Conservation (phyloP, 306 rosid genomes). For the Rubus idaeus region DNA sequence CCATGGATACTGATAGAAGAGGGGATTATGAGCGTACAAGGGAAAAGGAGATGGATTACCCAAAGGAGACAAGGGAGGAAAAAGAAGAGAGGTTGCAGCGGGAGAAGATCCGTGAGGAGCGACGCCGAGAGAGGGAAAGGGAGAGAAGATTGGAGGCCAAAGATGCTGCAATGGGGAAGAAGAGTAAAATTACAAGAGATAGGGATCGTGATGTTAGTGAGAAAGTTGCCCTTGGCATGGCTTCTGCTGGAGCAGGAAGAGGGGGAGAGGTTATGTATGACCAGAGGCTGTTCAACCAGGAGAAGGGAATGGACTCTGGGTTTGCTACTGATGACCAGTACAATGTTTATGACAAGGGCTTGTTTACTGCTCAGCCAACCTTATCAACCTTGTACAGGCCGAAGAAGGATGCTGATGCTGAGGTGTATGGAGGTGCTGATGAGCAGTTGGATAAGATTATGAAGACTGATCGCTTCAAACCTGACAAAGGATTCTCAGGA, state of each 20-base stretch:
- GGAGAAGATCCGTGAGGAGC: slow-evolving; percentile 86
- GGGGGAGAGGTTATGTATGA: slow-evolving; percentile 89
- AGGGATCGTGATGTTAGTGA: slow-evolving; percentile 93
- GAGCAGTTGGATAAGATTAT: slow-evolving; percentile 89
- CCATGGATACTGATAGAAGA: slow-evolving; percentile 51
- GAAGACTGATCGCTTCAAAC: slow-evolving; percentile 91
- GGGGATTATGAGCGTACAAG: slow-evolving; percentile 55
- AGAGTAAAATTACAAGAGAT: slow-evolving; percentile 87
- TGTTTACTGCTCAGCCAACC: slow-evolving; percentile 79
- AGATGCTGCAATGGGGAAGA: slow-evolving; percentile 93
- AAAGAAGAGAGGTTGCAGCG: slow-evolving; percentile 63
- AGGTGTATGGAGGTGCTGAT: slow-evolving; percentile 78
- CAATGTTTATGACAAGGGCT: slow-evolving; percentile 83
- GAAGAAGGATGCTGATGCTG: slow-evolving; percentile 75
- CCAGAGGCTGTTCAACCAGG: slow-evolving; percentile 90
- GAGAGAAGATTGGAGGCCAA: slow-evolving; percentile 91
- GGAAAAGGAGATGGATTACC: slow-evolving; percentile 56
- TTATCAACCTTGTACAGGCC: slow-evolving; percentile 87
- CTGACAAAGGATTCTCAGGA: slow-evolving; percentile 73
- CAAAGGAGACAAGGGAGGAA: slow-evolving; percentile 67
- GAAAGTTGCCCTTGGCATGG: slow-evolving; percentile 96
- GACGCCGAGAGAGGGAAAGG: slow-evolving; percentile 85
- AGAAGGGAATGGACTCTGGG: slow-evolving; percentile 89
- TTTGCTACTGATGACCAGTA: slow-evolving; percentile 87
- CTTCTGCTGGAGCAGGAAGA: slow-evolving; percentile 63